These are phyloP conservation scores for Rosellinia necatrix DNA, from an alignment of 2,329 filamentous ascomycete species.

Conservation along the genomic window DNA sequence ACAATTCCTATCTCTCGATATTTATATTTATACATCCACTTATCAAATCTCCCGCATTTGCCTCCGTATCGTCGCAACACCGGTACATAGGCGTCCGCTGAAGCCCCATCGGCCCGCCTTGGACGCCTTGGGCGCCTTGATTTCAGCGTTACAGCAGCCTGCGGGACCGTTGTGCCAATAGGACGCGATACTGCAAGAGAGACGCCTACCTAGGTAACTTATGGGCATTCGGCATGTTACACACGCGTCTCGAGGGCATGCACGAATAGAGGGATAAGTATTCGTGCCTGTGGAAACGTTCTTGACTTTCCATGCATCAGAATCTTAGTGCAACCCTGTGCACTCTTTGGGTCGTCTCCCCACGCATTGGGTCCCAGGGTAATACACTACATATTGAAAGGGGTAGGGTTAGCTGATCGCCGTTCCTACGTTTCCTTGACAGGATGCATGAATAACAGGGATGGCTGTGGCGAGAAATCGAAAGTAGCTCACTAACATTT, in stretches of 20 bases:
- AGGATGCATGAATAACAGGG: conserved; percentile 12
- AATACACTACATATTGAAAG: no score
- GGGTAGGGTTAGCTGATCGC: conserved; percentile 3
- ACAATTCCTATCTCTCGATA: conserved; percentile 35
- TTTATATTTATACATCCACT: conserved; percentile 7
- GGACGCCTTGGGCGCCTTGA: conserved; percentile 7
- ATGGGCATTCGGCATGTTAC: neutral
- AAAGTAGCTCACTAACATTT: conserved; percentile 21
- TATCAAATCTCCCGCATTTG: neutral
- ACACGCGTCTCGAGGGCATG: neutral
- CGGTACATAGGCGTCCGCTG: conserved; percentile 1
- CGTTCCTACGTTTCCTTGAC: conserved; percentile 4
- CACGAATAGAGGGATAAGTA: neutral
- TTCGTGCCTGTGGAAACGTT: no score
- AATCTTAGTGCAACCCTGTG: neutral
- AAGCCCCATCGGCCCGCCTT: conserved; percentile 16
- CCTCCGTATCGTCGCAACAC: neutral
- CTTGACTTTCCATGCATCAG: conserved; percentile 1
- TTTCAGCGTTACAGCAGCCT: conserved; percentile 11
- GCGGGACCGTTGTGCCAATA: neutral
- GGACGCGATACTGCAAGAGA: neutral
- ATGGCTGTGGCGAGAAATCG: neutral
- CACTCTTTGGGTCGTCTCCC: conserved; percentile 2
- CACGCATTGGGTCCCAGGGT: conserved; percentile 16
- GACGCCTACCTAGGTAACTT: no score